phyloP scores from a whole-genome alignment of 192 early-diverging fungal species.

The Mortierella claussenii region DNA sequence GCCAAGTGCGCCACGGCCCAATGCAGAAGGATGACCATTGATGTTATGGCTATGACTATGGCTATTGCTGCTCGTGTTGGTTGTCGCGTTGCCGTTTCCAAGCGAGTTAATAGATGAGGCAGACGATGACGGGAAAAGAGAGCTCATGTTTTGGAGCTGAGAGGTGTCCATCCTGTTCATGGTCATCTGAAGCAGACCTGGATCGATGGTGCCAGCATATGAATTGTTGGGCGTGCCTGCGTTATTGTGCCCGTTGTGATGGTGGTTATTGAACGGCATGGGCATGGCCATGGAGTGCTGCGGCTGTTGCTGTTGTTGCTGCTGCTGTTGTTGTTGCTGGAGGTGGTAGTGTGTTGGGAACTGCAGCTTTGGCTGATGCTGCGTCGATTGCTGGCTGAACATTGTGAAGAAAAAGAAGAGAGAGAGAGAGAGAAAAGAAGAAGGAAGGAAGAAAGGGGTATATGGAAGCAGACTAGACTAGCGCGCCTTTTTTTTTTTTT shows the following conservation, averaged over 20 bases:
- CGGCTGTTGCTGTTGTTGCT: conserved; percentile 24
- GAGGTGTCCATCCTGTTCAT: conserved; percentile 48
- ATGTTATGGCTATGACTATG: conserved; percentile 1
- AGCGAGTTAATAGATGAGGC: conserved; percentile 35
- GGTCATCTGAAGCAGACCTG: conserved; percentile 47
- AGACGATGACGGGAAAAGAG: conserved; percentile 40
- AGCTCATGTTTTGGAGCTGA: conserved; percentile 42
- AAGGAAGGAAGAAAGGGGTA: neutral
- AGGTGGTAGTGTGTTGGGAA: conserved; percentile 53
- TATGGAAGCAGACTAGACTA: conserved; percentile 2
- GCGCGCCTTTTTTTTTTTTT: neutral
- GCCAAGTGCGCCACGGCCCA: conserved; percentile 22
- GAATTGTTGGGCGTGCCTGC: conserved; percentile 38
- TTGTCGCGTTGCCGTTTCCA: conserved; percentile 4
- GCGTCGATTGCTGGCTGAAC: conserved; percentile 44
- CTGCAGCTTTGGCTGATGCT: conserved; percentile 43
- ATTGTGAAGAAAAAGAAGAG: conserved; percentile 10
- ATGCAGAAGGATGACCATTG: conserved; percentile 16
- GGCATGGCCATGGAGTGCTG: conserved; percentile 39
- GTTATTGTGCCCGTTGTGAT: conserved; percentile 20
- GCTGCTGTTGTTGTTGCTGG: conserved; percentile 47
- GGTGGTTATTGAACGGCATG: conserved; percentile 30
- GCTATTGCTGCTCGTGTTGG: neutral
- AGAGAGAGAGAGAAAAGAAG: neutral
- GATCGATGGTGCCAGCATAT: conserved; percentile 46